Evolutionary conservation across 495 filamentous ascomycete species (phyloP).

Genomic region (Aspergillus coremiiformis): DNA sequence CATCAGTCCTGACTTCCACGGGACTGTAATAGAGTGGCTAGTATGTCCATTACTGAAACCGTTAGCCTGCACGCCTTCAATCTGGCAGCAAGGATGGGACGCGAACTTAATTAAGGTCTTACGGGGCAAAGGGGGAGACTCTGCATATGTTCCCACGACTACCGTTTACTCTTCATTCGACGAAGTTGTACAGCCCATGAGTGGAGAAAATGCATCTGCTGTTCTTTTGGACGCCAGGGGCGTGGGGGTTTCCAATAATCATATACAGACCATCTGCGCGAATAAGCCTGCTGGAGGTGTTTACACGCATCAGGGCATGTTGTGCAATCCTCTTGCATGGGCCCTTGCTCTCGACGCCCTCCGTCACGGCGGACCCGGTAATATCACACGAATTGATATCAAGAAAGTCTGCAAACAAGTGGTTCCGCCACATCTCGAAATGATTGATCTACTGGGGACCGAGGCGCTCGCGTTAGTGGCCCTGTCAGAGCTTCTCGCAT

Average conservation of each 20-base stretch:
- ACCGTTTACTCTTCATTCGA: slow-evolving; percentile 38
- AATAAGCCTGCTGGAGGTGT: slow-evolving; percentile 28
- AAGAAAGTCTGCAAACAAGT: slow-evolving; percentile 22
- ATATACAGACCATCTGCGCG: slow-evolving; percentile 33
- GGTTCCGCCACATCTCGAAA: slow-evolving; percentile 24
- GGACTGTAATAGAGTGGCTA: slow-evolving; percentile 26
- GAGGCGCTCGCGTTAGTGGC: slow-evolving; percentile 24
- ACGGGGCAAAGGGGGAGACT: slow-evolving; percentile 34
- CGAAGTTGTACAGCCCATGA: slow-evolving; percentile 40
- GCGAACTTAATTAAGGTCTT: slow-evolving; percentile 32
- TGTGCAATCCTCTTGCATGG: slow-evolving; percentile 39
- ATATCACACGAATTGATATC: slow-evolving; percentile 22
- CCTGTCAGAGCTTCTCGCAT: slow-evolving; percentile 10
- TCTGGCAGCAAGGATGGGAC: slow-evolving; percentile 40
- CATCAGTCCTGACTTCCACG: slow-evolving; percentile 42
- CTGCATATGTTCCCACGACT: slow-evolving; percentile 46
- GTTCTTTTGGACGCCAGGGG: slow-evolving; percentile 24
- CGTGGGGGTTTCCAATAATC: slow-evolving; percentile 41
- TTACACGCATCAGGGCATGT: slow-evolving; percentile 38
- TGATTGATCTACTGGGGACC: slow-evolving; percentile 31
- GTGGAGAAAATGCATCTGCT: slow-evolving; percentile 36
- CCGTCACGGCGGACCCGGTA: slow-evolving; percentile 30
- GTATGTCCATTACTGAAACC: slow-evolving; percentile 18
- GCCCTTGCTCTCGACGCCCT: slow-evolving; percentile 39
- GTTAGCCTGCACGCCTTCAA: slow-evolving; percentile 22